Evolutionary conservation across 1,139 yeast genomes (phyloP), one percentile per base, ranked within the genome.

Genomic region (Nakaseomyces nivariensis): DNA sequence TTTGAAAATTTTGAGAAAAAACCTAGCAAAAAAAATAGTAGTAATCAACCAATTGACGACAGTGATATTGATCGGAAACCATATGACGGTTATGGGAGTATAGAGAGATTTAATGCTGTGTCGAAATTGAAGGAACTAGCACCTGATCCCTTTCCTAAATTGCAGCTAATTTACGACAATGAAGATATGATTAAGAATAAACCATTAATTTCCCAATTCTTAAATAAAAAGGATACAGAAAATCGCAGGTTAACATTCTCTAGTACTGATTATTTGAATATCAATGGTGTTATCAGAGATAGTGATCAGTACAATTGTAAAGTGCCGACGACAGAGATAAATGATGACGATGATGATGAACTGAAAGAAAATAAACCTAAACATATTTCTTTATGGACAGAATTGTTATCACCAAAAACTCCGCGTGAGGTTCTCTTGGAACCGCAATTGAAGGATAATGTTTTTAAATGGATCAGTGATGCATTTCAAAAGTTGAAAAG

Each of bases 391-490:
- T 11, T 37, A 10, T 79, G 83, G 83, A 66, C 75, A 0, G 69
- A 67, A 11, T 54, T 68, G 24, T 76, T 76, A 54, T 71, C 69
- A 49, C 84, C 84, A 0, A 56, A 58, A 5, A 43, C 51, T 0
- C 54, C 72, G 3, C 58, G 65, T 0, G 72, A 75, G 0, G 68
- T 78, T 9, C 56, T 79, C 22, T 54, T 76, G 37, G 68, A 63
- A 17, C 50, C 56, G 0, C 46, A 48, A 9, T 26, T 56, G 11
- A 60, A 64, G 9, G 63, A 50, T 17, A 57, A 43, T 24, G 67
- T 81, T 1, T 60, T 65, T 32, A 53, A 57, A 4, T 82, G 89
- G 88, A 58, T 83, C 1, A 47, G 56, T 1, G 67, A 69, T 27
- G 71, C 85, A 0, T 82, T 81, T 58, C 58, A 58, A 5, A 70